Base-by-base conservation (phyloP, 2,329 filamentous ascomycete genomes). In the Pseudogymnoascus sp. region DNA sequence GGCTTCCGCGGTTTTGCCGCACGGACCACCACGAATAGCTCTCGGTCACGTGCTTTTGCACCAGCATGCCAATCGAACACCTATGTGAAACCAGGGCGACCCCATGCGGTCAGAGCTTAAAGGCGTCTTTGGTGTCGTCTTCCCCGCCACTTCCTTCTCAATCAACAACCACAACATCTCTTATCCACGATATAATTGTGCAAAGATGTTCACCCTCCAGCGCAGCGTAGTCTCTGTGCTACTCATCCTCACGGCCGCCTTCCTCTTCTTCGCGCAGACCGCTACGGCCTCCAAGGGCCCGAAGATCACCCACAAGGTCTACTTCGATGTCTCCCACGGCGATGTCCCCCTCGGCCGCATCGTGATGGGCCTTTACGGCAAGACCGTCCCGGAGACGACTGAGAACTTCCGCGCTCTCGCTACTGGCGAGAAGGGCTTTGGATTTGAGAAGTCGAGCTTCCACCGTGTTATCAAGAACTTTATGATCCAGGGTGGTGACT, bases 281-380 rank as follows among this genome's bases (percentile, higher is more conserved):
- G 86, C 84, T 65, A 85, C 89, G 70, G 89, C 90, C 62, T 81
- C 81, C 69, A 91, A 93, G 80, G 93, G 94, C 56, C 93, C 91
- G 67, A 95, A 94, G 86, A 93, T 97, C 80, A 97, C 92, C 72
- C 82, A 90, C 82, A 96, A 96, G 86, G 91, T 94, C 77, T 94
- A 85, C 82, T 93, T 95, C 76, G 90, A 94, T 77, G 87, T 95
- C 69, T 78, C 82, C 71, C 86, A 91, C 72, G 91, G 88, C 72
- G 90, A 90, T 67, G 81, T 91, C 77, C 75, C 82, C 59, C 73
- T 93, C 44, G 91, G 91, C 66, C 85, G 88, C 66, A 82, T 95
- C 69, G 87, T 91, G 69, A 84, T 94, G 37, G 91, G 91, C 70
- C 86, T 95, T 60, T 95, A 94, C 74, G 91, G 90, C 78, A 91